Evolutionary conservation across 192 early-diverging fungal species (phyloP).

Genomic region (Backusella westeae): DNA sequence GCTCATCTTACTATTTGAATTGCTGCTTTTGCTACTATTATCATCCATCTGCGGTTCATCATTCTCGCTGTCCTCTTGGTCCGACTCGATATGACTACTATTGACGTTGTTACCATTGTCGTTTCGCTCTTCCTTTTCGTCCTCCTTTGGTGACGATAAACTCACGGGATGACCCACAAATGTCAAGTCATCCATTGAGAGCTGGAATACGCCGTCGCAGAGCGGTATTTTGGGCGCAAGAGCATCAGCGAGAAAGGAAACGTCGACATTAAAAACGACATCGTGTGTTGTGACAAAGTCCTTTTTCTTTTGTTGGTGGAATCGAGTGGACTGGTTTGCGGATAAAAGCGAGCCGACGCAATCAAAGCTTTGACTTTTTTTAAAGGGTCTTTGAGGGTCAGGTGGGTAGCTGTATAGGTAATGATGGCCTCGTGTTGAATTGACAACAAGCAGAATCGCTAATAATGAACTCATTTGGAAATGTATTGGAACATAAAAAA

Average conservation of each 20-base stretch:
- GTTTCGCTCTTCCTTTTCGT: not conserved
- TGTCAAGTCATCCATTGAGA: conserved; percentile 81
- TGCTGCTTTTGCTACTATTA: conserved; percentile 12
- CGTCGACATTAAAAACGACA: conserved; percentile 66
- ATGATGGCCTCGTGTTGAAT: conserved; percentile 68
- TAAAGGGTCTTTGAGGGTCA: conserved; percentile 28
- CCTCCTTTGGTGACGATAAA: conserved; percentile 50
- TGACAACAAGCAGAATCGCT: conserved; percentile 64
- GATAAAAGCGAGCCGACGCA: conserved; percentile 6
- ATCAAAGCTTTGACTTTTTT: not conserved
- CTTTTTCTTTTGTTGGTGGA: conserved; percentile 16
- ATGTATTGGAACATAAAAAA: no score
- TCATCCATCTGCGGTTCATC: conserved; percentile 9
- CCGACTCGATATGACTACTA: not conserved
- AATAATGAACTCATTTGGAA: conserved; percentile 47
- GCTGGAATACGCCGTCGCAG: conserved; percentile 82
- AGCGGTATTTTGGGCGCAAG: conserved; percentile 82
- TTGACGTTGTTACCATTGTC: not conserved
- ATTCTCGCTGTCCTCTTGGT: conserved; percentile 14
- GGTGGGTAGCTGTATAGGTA: conserved; percentile 76
- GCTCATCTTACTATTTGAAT: not conserved
- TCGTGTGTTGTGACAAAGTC: conserved; percentile 24
- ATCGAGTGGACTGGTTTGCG: conserved; percentile 1
- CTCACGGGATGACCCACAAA: conserved; percentile 82
- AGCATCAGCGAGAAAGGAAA: conserved; percentile 75